Evolutionary conservation across 208 protist genomes (phyloP), one percentile per base, ranked within the genome.

Genomic region (Kentomonas sorsogonicus): DNA sequence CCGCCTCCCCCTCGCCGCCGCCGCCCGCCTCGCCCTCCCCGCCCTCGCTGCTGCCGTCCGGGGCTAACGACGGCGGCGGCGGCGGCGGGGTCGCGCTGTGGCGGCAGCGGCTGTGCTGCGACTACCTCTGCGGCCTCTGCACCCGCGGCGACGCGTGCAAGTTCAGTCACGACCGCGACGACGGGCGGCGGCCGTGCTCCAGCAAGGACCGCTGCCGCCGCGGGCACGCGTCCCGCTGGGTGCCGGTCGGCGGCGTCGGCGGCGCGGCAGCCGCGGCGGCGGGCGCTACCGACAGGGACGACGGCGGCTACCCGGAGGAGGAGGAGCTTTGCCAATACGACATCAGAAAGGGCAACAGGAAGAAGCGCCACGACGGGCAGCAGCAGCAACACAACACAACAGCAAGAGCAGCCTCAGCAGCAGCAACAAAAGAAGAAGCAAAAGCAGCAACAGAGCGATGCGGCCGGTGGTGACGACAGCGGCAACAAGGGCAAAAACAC

Each of bases 101-200:
- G 77, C 62, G 63, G 34, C 74, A 63, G 38, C 81, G 82, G 10
- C 57, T 89, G 30, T 90, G 86, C 61, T 89, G 86, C 63, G 77
- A 89, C 13, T 36, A 87, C 53, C 53, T 90, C 36, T 62, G 43
- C 26, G 74, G 72, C 13, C 36, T 48, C 30, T 90, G 82, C 51
- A 39, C 43, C 22, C 63, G 53, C 22, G 64, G 70, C n/a, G 45
- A 59, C 1, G 60, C 61, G 18, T 93, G 83, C 58, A 66, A 59
- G 22, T 90, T 79, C 40, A 81, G 74, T 45, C 86, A 93, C 57
- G 80, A 88, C n/a, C 16, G 50, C 0, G 83, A 88, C 44, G 80
- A 89, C 58, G 69, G 74, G 27, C 74, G 72, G 31, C 60, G 73
- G 1, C 79, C 83, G 6, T 90, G 86, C 62, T 93, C 79, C 15